phyloP scores from a whole-genome alignment of 2,329 filamentous ascomycete species.

The Cladophialophora immunda region DNA sequence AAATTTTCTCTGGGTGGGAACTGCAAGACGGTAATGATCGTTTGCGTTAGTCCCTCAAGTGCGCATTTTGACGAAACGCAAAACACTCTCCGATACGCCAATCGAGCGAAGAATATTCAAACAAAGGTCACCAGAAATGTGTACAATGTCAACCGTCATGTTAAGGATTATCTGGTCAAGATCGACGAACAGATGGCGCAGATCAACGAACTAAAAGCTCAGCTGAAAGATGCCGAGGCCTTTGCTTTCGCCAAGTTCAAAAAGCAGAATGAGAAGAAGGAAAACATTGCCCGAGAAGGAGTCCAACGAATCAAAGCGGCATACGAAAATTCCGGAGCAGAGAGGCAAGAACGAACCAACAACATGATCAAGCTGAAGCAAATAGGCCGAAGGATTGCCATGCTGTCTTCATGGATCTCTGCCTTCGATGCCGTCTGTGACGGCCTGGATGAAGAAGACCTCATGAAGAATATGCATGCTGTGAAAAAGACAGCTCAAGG shows the following conservation, averaged over 20 bases:
- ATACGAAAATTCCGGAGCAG: conserved; percentile 79
- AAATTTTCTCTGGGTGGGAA: conserved; percentile 98
- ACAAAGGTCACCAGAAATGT: conserved; percentile 99
- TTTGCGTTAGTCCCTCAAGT: conserved; percentile 95
- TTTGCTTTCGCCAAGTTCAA: conserved; percentile 86
- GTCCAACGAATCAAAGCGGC: conserved; percentile 80
- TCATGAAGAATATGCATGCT: conserved; percentile 71
- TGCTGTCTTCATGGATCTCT: conserved; percentile 91
- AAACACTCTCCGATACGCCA: conserved; percentile 96
- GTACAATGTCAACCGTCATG: conserved; percentile 98
- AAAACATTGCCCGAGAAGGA: conserved; percentile 77
- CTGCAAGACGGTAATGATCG: conserved; percentile 99
- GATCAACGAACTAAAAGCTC: conserved; percentile 93
- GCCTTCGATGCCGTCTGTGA: conserved; percentile 88
- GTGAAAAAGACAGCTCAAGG: conserved; percentile 90
- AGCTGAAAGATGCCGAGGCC: conserved; percentile 87
- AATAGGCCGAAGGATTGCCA: conserved; percentile 82
- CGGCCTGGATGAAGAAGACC: conserved; percentile 71
- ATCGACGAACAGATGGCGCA: conserved; percentile 98
- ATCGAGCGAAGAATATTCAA: conserved; percentile 98
- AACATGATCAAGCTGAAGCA: conserved; percentile 84
- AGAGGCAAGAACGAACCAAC: conserved; percentile 79
- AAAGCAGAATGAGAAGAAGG: conserved; percentile 87
- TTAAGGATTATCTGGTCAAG: conserved; percentile 99
- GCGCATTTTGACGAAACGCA: conserved; percentile 98